phyloP scores from a whole-genome alignment of 148 eudicot species.

The Amaranthus hypochondriacus region DNA sequence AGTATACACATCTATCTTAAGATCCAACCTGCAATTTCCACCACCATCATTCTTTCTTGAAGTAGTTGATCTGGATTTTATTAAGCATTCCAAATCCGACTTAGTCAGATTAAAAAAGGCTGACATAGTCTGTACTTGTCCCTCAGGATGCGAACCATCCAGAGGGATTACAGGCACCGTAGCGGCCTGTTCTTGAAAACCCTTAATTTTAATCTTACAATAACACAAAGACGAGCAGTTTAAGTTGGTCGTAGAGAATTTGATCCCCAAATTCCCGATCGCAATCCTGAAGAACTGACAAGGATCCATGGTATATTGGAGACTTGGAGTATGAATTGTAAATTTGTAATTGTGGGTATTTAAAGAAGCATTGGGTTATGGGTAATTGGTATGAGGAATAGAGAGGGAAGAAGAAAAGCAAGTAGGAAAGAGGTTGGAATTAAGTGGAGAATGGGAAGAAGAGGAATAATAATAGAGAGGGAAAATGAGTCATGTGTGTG shows the following conservation, averaged over 20 bases:
- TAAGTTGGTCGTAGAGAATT: constrained; percentile 11
- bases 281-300: constrained; percentile 63
- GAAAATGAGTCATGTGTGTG: constrained; percentile 2
- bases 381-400: neutral
- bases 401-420: neutral
- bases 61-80: neutral
- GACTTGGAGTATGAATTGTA: too few species aligned
- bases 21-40: neutral
- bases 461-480: neutral
- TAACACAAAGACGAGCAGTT: neutral
- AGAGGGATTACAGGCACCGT: constrained; percentile 26
- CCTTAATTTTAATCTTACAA: constrained; percentile 51
- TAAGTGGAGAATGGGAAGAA: constrained; percentile 6
- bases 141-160: constrained; percentile 19
- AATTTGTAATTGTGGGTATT: too few species aligned
- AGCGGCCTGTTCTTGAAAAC: constrained; percentile 41
- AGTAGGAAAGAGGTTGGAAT: constrained; percentile 17
- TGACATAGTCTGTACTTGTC: constrained; percentile 27
- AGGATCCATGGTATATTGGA: constrained; percentile 46
- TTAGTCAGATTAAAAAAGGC: constrained; percentile 51
- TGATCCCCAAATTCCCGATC: constrained; percentile 48
- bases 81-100: constrained; percentile 11
- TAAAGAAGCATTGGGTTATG: neutral
- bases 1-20: constrained; percentile 43
- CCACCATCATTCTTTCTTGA: constrained; percentile 15